Percentiles rank a stretch among this genome's conserved stretches.
phyloP scores from a whole-genome alignment of 352 stramenopile genomes.

The Phytophthora pluvialis region DNA sequence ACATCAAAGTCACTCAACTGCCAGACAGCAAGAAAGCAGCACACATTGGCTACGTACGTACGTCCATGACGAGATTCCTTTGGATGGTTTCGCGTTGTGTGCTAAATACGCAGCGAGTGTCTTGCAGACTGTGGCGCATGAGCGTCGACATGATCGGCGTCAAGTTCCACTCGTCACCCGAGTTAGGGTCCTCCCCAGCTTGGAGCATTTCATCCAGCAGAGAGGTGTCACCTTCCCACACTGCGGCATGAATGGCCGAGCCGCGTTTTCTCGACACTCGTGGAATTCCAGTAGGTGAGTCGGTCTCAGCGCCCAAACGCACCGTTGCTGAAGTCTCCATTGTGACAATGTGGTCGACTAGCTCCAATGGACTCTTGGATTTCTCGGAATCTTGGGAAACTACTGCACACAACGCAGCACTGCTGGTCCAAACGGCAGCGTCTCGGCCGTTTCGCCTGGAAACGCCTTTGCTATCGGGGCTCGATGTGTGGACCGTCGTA shows the following conservation, averaged over 20 bases:
- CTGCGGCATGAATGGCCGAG: not conserved
- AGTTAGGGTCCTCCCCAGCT: conserved; percentile 22
- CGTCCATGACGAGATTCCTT: conserved; percentile 33
- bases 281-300: no score
- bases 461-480: no score
- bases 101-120: conserved; percentile 33
- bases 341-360: no score
- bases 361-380: no score
- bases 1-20: not conserved
- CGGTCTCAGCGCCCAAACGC: no score
- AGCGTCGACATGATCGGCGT: conserved; percentile 34
- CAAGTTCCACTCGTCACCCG: conserved; percentile 18
- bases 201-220: conserved; percentile 25
- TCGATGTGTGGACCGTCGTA: no score
- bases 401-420: no score
- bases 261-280: no score
- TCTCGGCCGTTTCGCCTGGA: no score
- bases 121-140: conserved; percentile 25
- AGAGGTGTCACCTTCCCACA: conserved; percentile 13
- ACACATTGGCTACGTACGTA: conserved; percentile 12
- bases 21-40: not conserved
- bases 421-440: no score
- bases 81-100: conserved; percentile 6
- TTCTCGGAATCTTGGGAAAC: no score
- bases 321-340: no score